These are phyloP conservation scores for Drosera capensis DNA, from an alignment of 148 eudicot species.

Conservation along the genomic window DNA sequence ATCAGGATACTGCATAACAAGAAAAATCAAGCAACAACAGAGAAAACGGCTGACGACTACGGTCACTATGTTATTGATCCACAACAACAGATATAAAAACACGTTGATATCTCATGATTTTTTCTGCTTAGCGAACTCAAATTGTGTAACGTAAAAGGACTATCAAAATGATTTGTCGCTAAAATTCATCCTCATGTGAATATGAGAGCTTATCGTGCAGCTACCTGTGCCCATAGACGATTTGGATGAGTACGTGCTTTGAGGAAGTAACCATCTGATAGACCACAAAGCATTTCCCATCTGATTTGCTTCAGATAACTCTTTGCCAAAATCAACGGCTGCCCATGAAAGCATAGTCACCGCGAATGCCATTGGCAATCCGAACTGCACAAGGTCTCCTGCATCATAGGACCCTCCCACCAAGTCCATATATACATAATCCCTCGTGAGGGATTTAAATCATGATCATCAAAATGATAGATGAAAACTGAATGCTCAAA, in stretches of 20 bases:
- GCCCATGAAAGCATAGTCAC: conserved; percentile 72
- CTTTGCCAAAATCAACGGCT: conserved; percentile 32
- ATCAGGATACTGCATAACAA: background rate
- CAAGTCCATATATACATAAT: too few relatives aligned
- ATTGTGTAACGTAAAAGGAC: background rate
- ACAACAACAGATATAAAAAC: too few relatives aligned
- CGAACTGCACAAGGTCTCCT: conserved; percentile 86
- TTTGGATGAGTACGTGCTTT: conserved; percentile 55
- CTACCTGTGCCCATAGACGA: conserved; percentile 77
- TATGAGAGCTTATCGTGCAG: background rate
- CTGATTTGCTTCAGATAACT: conserved; percentile 30
- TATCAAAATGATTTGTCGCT: background rate
- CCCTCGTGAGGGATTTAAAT: too few relatives aligned
- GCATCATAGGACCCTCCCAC: conserved; percentile 96
- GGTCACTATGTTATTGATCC: too few relatives aligned
- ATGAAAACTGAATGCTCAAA: too few relatives aligned
- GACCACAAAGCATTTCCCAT: conserved; percentile 55
- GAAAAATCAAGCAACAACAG: background rate
- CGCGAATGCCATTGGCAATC: conserved; percentile 87
- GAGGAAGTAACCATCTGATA: conserved; percentile 72
- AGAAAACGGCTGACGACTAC: too few relatives aligned
- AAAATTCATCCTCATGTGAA: background rate
- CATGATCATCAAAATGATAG: too few relatives aligned
- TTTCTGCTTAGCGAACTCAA: too few relatives aligned
- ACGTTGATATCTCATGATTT: too few relatives aligned